These are phyloP conservation scores for Phytophthora pluvialis DNA, from an alignment of 352 stramenopile genomes.

Conservation along the genomic window DNA sequence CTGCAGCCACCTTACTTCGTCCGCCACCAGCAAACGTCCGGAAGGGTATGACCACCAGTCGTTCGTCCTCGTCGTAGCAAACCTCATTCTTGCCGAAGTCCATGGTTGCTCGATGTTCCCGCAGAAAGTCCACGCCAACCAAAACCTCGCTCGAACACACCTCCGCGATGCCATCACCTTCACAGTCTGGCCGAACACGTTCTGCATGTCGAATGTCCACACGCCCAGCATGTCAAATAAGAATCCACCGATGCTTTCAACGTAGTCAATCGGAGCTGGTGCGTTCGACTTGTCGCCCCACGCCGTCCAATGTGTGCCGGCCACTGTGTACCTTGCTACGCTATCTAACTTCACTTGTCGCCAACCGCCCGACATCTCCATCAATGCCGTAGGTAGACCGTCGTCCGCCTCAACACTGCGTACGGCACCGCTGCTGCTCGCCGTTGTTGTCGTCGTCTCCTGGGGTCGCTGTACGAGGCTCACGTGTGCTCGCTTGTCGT, in stretches of 20 bases:
- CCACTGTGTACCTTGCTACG: background rate
- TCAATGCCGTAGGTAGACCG: background rate
- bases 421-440: too few relatives aligned
- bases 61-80: background rate
- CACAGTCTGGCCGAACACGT: background rate
- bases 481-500: too few relatives aligned
- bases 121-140: background rate
- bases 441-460: too few relatives aligned
- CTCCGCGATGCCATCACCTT: background rate
- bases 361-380: background rate
- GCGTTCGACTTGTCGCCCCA: too few relatives aligned
- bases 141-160: background rate
- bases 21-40: background rate
- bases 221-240: background rate
- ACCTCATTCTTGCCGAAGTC: background rate
- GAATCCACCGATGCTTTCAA: background rate
- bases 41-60: background rate
- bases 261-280: background rate
- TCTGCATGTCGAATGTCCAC: background rate
- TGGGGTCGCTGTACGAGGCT: too few relatives aligned
- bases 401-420: background rate
- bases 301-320: background rate
- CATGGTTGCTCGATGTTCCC: background rate
- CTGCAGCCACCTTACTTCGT: background rate
- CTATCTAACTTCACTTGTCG: too few relatives aligned